Evolutionary conservation across 768 basidiomycete genomes (phyloP), one percentile per base, ranked within the genome.

Genomic region (Kwoniella shandongensis): DNA sequence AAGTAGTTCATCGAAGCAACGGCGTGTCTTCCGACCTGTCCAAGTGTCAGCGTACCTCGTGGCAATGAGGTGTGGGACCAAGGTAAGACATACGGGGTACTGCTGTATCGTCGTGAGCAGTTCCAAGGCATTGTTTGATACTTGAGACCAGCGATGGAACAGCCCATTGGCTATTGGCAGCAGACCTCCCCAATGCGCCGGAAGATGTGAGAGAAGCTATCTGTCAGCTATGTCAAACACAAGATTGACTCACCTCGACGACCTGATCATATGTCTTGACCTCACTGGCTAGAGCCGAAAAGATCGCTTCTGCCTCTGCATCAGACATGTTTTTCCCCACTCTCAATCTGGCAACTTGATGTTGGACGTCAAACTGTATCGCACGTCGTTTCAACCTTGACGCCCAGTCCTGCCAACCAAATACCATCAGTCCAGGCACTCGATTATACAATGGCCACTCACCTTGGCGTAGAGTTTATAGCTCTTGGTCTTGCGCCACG

Each of bases 191-290:
- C 81, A 80, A 63, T 90, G 86, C 0, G 86, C 84, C 11, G 88
- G 85, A 29, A 88, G 76, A 48, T 83, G 81, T 1, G 92, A 83
- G 26, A 98, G 79, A n/a, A 98, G 80, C 94, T 98, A 66, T 29
- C 15, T 18, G 40, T 41, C 40, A 41, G 40, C n/a, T 17, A 22
- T 35, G 38, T 15, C n/a, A 36, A 36, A 22, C 39, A 30, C 4
- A 1, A 42, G 38, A 8, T 2, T 49, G 10, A 74, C 80, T 39
- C 54, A 91, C 94, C 82, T 97, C 91, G 1, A 89, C 82, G 13
- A 90, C 86, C 74, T 94, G 89, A 49, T 93, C 91, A 66, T 97
- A 96, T 0, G 83, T 82, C 66, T 82, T 84, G 42, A 90, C 81
- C 47, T 83, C 83, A 30, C 87, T 85, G 0, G 84, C 83, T 10